Conservation (phyloP, 306 rosid genomes). For the Sphenostylis stenocarpa region DNA sequence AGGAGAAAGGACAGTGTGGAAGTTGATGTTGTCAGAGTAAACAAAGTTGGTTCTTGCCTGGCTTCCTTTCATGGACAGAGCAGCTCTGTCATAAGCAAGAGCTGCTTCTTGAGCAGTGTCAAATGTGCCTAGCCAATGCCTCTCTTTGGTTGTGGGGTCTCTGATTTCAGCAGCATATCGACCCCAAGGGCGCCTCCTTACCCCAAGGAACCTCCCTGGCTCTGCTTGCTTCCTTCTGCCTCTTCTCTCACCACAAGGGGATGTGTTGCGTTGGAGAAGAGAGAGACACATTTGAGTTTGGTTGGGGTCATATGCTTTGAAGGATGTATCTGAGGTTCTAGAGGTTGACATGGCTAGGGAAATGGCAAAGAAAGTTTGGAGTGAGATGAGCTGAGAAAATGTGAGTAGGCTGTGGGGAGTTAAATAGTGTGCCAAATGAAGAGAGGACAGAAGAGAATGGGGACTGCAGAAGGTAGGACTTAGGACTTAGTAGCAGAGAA, state of each 20-base stretch:
- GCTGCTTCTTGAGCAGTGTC: slow-evolving; percentile 99
- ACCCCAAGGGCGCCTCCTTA: slow-evolving; percentile 95
- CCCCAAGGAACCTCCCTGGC: slow-evolving; percentile 94
- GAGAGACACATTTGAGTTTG: slow-evolving; percentile 62
- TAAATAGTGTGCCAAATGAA: slow-evolving; percentile 30
- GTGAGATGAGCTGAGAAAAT: slow-evolving; percentile 17
- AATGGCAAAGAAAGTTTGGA: slow-evolving; percentile 28
- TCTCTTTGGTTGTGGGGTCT: slow-evolving; percentile 96
- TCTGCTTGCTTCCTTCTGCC: slow-evolving; percentile 88
- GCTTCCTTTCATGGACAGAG: slow-evolving; percentile 92
- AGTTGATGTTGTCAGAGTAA: slow-evolving; percentile 69
- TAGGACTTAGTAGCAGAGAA: slow-evolving; percentile 14
- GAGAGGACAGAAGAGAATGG: slow-evolving; percentile 27
- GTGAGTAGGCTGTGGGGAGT: background rate
- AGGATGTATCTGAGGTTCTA: slow-evolving; percentile 59
- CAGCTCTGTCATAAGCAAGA: slow-evolving; percentile 99
- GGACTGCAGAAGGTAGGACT: slow-evolving; percentile 30
- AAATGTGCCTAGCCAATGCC: slow-evolving; percentile 99
- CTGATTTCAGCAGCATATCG: slow-evolving; percentile 97
- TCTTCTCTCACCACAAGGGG: slow-evolving; percentile 68
- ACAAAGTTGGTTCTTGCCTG: slow-evolving; percentile 97
- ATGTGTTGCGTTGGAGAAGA: slow-evolving; percentile 66
- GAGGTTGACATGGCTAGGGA: slow-evolving; percentile 70
- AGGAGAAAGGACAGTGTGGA: slow-evolving; percentile 68
- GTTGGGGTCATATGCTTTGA: slow-evolving; percentile 41